phyloP scores from a whole-genome alignment of 2,329 filamentous ascomycete genomes.

The Aspergillus sergii region DNA sequence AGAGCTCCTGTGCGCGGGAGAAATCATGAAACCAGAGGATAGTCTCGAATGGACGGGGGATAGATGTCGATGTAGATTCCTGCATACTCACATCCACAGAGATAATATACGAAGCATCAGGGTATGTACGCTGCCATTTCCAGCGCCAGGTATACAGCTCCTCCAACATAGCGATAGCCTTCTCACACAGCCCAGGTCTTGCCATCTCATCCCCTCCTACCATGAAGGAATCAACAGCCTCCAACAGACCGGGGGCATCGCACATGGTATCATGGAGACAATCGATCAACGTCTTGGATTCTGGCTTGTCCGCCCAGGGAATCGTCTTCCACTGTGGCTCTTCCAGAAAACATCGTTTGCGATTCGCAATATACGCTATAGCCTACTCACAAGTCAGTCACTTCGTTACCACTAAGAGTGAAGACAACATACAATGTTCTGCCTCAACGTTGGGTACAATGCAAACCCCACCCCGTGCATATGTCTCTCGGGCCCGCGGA shows the following conservation, averaged over 20 bases:
- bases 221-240: neutral
- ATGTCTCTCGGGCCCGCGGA: neutral
- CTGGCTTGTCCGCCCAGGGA: neutral
- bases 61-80: neutral
- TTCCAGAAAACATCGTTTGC: neutral
- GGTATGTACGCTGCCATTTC: neutral
- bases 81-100: neutral
- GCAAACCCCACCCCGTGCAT: neutral
- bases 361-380: neutral
- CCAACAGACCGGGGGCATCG: neutral
- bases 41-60: neutral
- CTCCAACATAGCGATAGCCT: neutral
- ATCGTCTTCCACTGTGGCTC: neutral
- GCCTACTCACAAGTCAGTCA: neutral
- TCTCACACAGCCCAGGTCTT: neutral
- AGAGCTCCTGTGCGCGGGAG: neutral
- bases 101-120: neutral
- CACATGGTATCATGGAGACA: neutral
- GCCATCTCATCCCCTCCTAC: neutral
- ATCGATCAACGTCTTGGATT: neutral
- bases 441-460: neutral
- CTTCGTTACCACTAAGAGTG: neutral
- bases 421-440: neutral
- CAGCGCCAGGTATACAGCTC: neutral
- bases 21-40: neutral